Evolutionary conservation across 2,329 filamentous ascomycete species (phyloP).

Genomic region (Ophiosphaerella narmari): DNA sequence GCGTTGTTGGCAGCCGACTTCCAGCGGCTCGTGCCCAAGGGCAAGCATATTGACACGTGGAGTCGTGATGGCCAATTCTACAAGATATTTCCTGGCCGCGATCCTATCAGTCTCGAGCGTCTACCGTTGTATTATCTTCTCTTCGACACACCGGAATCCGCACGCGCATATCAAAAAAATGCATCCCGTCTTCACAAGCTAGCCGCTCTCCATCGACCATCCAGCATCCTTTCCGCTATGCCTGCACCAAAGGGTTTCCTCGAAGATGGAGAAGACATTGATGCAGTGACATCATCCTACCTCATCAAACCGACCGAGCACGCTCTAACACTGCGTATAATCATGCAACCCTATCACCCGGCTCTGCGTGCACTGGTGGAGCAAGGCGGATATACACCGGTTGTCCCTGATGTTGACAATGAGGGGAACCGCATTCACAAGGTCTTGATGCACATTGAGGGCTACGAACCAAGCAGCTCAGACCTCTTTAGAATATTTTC

Average conservation of each 20-base stretch:
- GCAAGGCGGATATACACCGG: conserved; percentile 40
- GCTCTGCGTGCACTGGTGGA: conserved; percentile 42
- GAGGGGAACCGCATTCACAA: conserved; percentile 29
- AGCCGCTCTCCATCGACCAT: conserved; percentile 50
- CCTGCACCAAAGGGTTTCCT: conserved; percentile 50
- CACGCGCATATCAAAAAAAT: conserved; percentile 64
- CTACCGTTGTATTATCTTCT: conserved; percentile 70
- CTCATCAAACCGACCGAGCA: conserved; percentile 48
- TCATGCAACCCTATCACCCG: conserved; percentile 49
- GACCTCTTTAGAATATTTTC: conserved; percentile 36
- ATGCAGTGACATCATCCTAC: conserved; percentile 51
- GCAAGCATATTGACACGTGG: conserved; percentile 71
- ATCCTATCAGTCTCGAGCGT: conserved; percentile 66
- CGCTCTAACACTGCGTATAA: conserved; percentile 26
- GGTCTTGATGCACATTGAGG: conserved; percentile 43
- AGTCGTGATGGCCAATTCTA: conserved; percentile 60
- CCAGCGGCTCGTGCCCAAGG: conserved; percentile 65
- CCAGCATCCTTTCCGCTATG: conserved; percentile 49
- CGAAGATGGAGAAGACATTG: conserved; percentile 54
- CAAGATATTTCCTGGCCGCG: conserved; percentile 67
- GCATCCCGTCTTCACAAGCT: conserved; percentile 58
- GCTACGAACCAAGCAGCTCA: conserved; percentile 35
- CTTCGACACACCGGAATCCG: conserved; percentile 65
- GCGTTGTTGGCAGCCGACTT: conserved; percentile 71
- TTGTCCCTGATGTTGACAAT: conserved; percentile 22